Evolutionary conservation across 2,329 filamentous ascomycete genomes (phyloP).

Genomic region (Arthrocladium fulminans): DNA sequence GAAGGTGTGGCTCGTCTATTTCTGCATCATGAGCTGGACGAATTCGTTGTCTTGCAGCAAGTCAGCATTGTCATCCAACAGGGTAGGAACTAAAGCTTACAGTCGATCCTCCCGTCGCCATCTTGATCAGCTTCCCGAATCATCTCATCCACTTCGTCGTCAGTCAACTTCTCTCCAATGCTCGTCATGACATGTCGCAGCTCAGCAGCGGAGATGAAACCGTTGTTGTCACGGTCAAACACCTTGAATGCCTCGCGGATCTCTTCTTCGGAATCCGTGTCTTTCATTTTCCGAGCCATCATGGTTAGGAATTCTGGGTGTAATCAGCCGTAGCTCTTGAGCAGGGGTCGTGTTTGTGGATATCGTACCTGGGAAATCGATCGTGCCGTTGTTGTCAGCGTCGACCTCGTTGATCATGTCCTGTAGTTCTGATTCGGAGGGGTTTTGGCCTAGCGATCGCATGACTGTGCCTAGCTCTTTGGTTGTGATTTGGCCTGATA

Average conservation of each 20-base stretch:
- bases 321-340: not conserved
- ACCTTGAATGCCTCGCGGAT: slow-evolving; percentile 86
- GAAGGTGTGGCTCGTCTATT: slow-evolving; percentile 43
- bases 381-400: slow-evolving; percentile 85
- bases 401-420: slow-evolving; percentile 95
- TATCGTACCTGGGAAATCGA: slow-evolving; percentile 73
- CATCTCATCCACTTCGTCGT: slow-evolving; percentile 89
- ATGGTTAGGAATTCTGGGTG: slow-evolving; percentile 73
- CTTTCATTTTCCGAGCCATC: slow-evolving; percentile 94
- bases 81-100: slow-evolving; percentile 42
- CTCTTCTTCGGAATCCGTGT: slow-evolving; percentile 84
- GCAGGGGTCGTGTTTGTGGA: not conserved
- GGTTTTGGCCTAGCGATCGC: slow-evolving; percentile 83
- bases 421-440: slow-evolving; percentile 80
- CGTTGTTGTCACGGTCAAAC: slow-evolving; percentile 85
- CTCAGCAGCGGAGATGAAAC: slow-evolving; percentile 81
- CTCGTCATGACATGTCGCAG: slow-evolving; percentile 87
- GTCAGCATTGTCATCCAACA: slow-evolving; percentile 18
- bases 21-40: slow-evolving; percentile 93
- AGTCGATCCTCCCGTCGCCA: slow-evolving; percentile 80
- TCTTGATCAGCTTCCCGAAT: slow-evolving; percentile 86
- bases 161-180: slow-evolving; percentile 82
- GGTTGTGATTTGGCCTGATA: slow-evolving; percentile 75
- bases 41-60: slow-evolving; percentile 71
- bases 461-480: slow-evolving; percentile 86